These are phyloP conservation scores for Syncephalastrum sp. DNA, from an alignment of 371 early-diverging fungal genomes.

Conservation along the genomic window DNA sequence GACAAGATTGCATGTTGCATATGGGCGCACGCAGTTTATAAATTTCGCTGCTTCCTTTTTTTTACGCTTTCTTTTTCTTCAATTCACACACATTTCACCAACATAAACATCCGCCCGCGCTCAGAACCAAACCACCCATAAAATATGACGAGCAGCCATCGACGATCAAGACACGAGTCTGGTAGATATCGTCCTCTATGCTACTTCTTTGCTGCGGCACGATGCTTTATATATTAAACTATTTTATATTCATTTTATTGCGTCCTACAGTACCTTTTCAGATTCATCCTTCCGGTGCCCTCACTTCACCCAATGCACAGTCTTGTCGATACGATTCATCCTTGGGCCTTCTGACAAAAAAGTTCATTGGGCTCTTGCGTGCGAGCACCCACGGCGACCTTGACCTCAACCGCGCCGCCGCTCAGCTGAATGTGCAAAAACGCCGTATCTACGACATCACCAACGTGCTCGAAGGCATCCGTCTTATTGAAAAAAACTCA, in stretches of 20 bases:
- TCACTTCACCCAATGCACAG: constrained; percentile 17
- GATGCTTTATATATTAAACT: background rate
- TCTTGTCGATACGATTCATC: constrained; percentile 56
- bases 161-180: constrained; percentile 11
- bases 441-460: constrained; percentile 88
- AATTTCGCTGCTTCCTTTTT: constrained; percentile 8
- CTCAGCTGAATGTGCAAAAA: constrained; percentile 73
- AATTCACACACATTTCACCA: background rate
- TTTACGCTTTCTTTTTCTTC: constrained; percentile 6
- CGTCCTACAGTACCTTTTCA: constrained; percentile 18
- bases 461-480: constrained; percentile 83
- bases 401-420: constrained; percentile 74
- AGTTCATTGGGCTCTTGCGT: constrained; percentile 67
- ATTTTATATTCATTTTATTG: background rate
- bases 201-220: too few relatives aligned
- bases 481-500: constrained; percentile 73
- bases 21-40: constrained; percentile 14
- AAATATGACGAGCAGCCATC: constrained; percentile 6
- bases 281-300: constrained; percentile 18
- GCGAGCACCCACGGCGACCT: constrained; percentile 64
- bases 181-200: constrained; percentile 9
- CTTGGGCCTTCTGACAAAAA: constrained; percentile 74
- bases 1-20: constrained; percentile 22
- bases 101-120: constrained; percentile 4
- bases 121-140: background rate